A percentile compares a stretch with the other conserved stretches of the same genome.
Conservation (phyloP, 139 green algal genomes). For the Chlamydomonas schloesseri region DNA sequence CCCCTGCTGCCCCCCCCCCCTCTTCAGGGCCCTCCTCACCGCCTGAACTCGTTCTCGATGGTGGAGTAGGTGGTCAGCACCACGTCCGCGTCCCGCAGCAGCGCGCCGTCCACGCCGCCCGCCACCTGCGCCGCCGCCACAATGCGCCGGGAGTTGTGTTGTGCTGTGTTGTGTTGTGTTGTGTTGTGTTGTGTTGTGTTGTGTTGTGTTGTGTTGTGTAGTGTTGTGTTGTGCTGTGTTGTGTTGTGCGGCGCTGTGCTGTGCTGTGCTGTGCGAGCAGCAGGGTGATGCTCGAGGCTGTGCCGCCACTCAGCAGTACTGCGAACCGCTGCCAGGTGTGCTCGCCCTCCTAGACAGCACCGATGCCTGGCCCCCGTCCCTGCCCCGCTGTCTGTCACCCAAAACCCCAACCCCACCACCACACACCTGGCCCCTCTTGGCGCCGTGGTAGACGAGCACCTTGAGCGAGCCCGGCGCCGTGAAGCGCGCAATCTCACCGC, state of each 20-base stretch:
- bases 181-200: no score
- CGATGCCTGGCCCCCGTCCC: no score
- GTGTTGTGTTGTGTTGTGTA: no score
- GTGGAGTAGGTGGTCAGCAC: conserved; percentile 95
- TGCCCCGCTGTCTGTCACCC: no score
- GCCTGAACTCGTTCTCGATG: conserved; percentile 89
- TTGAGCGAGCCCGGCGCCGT: conserved; percentile 72
- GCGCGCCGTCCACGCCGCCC: conserved; percentile 42
- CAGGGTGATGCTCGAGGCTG: no score
- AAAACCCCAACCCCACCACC: neutral
- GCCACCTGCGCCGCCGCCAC: neutral
- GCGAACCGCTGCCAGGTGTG: no score
- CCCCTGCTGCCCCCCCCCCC: no score
- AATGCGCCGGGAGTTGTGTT: neutral
- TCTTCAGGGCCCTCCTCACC: neutral
- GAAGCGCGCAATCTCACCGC: conserved; percentile 90
- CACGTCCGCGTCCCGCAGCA: conserved; percentile 81
- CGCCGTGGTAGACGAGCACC: conserved; percentile 91
- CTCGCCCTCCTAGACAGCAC: no score
- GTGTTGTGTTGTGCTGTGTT: no score
- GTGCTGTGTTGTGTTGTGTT: neutral
- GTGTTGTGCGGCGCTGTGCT: no score
- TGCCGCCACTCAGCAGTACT: no score
- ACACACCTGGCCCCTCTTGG: conserved; percentile 43
- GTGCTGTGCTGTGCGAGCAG: no score